These are phyloP conservation scores for Neocallimastix lanati DNA, from an alignment of 192 early-diverging fungal species.

Conservation along the genomic window DNA sequence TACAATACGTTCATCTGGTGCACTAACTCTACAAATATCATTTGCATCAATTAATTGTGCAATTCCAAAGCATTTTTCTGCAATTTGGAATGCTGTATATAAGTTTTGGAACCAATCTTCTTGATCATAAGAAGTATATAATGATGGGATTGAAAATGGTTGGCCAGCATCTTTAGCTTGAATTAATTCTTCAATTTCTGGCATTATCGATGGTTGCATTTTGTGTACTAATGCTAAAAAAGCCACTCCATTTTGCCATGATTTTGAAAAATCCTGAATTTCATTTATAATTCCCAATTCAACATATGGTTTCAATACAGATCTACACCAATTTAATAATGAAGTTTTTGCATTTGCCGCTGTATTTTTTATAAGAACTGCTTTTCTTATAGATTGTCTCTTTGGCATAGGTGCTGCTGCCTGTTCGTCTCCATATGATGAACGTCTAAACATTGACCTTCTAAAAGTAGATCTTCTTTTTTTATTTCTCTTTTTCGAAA, in stretches of 20 bases:
- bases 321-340: slow-evolving; percentile 9
- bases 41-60: slow-evolving; percentile 8
- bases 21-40: slow-evolving; percentile 6
- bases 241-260: slow-evolving; percentile 10
- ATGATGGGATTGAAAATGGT: neutral
- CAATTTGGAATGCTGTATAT: slow-evolving; percentile 7
- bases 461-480: neutral
- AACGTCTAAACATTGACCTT: neutral
- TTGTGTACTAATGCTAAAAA: slow-evolving; percentile 9
- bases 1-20: slow-evolving; percentile 10
- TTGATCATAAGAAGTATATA: slow-evolving; percentile 1
- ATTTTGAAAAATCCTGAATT: slow-evolving; percentile 6
- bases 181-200: slow-evolving; percentile 3
- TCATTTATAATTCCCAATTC: slow-evolving; percentile 6
- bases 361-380: neutral
- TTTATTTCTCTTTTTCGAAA: neutral
- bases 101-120: slow-evolving; percentile 6
- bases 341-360: slow-evolving; percentile 2
- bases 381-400: neutral
- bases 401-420: neutral
- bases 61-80: slow-evolving; percentile 8
- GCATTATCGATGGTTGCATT: slow-evolving; percentile 2
- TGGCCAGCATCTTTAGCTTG: neutral
- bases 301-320: slow-evolving; percentile 9
- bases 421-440: neutral